Percentiles rank a stretch among this genome's conserved stretches.
These are phyloP conservation scores for Monosporascus cannonballus DNA, from an alignment of 2,329 filamentous ascomycete species.

Conservation along the genomic window DNA sequence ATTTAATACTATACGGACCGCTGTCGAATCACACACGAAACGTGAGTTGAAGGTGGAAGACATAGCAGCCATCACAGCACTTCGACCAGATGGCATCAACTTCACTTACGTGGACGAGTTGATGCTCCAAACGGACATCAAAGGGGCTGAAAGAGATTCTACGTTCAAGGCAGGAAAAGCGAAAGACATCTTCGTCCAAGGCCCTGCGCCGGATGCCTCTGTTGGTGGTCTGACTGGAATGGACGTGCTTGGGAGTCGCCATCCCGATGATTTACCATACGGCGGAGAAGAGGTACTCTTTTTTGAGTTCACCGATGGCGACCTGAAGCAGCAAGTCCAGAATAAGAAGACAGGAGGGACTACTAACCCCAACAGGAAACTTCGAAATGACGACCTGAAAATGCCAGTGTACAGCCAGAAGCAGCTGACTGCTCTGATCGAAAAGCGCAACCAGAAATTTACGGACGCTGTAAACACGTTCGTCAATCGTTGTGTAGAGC, in stretches of 20 bases:
- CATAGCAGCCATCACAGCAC: constrained; percentile 71
- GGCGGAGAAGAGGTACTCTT: constrained; percentile 65
- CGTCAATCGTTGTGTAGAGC: constrained; percentile 63
- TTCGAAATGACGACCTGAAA: constrained; percentile 74
- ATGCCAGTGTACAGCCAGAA: constrained; percentile 92
- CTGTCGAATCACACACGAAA: constrained; percentile 79
- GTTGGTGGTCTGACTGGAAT: constrained; percentile 50
- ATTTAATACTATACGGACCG: constrained; percentile 76
- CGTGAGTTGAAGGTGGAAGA: constrained; percentile 66
- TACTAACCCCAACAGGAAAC: constrained; percentile 58
- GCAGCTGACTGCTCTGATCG: constrained; percentile 83
- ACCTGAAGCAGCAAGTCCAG: constrained; percentile 74
- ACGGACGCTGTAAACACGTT: constrained; percentile 69
- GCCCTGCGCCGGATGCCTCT: constrained; percentile 46
- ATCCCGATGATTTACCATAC: constrained; percentile 24
- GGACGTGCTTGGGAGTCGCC: constrained; percentile 32
- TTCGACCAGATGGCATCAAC: constrained; percentile 72
- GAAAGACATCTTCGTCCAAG: constrained; percentile 43
- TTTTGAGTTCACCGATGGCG: constrained; percentile 90
- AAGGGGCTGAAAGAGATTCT: constrained; percentile 60
- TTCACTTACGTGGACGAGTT: constrained; percentile 85
- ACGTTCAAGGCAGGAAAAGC: constrained; percentile 53
- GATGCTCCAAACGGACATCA: constrained; percentile 73
- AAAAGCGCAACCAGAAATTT: constrained; percentile 84
- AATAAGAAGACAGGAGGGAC: constrained; percentile 69